phyloP scores from a whole-genome alignment of 2,329 filamentous ascomycete species.

The Clarireedia hainanense region DNA sequence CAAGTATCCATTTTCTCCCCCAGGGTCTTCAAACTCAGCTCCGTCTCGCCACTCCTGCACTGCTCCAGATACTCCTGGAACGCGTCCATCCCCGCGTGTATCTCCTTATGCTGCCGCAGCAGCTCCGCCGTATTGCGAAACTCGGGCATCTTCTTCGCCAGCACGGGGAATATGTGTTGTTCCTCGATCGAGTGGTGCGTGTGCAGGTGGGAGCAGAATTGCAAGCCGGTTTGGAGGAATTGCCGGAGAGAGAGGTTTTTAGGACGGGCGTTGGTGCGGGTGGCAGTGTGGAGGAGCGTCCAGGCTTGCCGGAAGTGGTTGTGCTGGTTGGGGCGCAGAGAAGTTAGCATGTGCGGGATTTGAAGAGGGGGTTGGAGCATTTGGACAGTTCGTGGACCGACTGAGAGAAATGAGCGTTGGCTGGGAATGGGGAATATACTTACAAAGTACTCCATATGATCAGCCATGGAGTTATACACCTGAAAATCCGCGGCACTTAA shows the following conservation, averaged over 20 bases:
- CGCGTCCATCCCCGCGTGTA: conserved; percentile 66
- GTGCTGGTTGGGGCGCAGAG: conserved; percentile 44
- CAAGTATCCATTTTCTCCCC: conserved; percentile 69
- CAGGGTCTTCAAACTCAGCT: conserved; percentile 50
- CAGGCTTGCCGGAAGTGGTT: conserved; percentile 69
- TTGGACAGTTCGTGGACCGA: neutral
- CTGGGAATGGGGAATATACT: conserved; percentile 19
- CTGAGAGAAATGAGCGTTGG: neutral
- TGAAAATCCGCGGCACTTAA: conserved; percentile 49
- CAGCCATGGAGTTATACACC: conserved; percentile 54
- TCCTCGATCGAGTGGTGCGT: conserved; percentile 82
- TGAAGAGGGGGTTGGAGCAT: neutral
- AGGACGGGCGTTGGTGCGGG: conserved; percentile 50
- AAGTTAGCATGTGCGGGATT: neutral
- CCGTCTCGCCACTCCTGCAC: conserved; percentile 55
- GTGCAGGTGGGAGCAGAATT: conserved; percentile 63
- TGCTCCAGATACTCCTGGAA: conserved; percentile 57
- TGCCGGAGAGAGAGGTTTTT: conserved; percentile 56
- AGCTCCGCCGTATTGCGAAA: conserved; percentile 60
- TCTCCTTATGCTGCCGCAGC: conserved; percentile 66
- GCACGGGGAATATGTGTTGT: conserved; percentile 66
- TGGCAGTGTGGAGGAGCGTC: conserved; percentile 62
- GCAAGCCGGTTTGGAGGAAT: conserved; percentile 60
- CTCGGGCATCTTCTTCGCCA: conserved; percentile 71
- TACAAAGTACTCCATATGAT: conserved; percentile 56